phyloP scores from a whole-genome alignment of 345 rosid species.

The Aquilaria yunnanensis region DNA sequence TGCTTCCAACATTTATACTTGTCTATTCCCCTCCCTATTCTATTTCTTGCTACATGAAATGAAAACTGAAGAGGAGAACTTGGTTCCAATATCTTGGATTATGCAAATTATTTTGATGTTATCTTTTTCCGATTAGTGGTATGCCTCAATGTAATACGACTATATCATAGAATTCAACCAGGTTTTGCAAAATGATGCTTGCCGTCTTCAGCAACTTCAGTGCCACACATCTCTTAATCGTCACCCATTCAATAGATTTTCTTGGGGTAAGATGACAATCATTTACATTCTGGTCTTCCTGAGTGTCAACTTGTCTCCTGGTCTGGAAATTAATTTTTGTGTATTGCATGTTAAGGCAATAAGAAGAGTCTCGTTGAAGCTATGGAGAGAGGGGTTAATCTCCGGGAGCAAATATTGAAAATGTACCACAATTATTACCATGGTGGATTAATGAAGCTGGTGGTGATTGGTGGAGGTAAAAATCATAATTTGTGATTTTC shows the following conservation, averaged over 20 bases:
- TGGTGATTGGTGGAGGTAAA: conserved; percentile 96
- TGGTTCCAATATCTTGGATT: too few species aligned
- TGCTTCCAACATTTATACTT: conserved; percentile 1
- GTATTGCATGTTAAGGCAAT: conserved; percentile 54
- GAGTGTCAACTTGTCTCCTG: conserved; percentile 11
- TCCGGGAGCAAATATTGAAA: conserved; percentile 65
- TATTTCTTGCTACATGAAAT: conserved; percentile 7
- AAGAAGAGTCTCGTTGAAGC: conserved; percentile 92
- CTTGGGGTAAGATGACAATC: conserved; percentile 71
- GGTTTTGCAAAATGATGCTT: conserved; percentile 84
- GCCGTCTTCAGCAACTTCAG: conserved; percentile 93
- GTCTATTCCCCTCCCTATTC: conserved; percentile 1
- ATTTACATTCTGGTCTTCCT: conserved; percentile 10
- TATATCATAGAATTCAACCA: conserved; percentile 78
- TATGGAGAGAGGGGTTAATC: conserved; percentile 73
- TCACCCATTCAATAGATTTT: conserved; percentile 76
- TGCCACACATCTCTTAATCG: conserved; percentile 69
- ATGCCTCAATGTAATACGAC: conserved; percentile 12
- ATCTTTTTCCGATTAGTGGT: conserved; percentile 14
- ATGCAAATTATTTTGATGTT: not conserved
- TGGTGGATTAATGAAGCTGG: conserved; percentile 93
- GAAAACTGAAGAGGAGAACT: too few species aligned
- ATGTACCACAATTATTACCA: conserved; percentile 65
- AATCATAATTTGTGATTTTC: conserved; percentile 8
- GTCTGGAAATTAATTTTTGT: conserved; percentile 11